phyloP scores from a whole-genome alignment of 1,284 basidiomycete species.

The Mycena sp. region DNA sequence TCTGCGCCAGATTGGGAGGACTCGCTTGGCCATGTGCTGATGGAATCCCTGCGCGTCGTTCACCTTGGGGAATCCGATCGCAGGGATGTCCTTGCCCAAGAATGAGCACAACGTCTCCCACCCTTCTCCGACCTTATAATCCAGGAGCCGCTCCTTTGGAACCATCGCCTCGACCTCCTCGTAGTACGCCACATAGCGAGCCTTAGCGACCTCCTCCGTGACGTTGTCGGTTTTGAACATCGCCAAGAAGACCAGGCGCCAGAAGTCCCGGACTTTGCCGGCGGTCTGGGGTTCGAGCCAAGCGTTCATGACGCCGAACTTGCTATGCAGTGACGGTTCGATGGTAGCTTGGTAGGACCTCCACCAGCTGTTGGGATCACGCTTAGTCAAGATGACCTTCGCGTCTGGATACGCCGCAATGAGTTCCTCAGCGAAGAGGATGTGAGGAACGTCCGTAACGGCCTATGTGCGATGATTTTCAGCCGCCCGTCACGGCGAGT shows the following conservation, averaged over 20 bases:
- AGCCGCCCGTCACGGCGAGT: background rate
- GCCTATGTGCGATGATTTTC: background rate
- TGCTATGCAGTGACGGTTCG: background rate
- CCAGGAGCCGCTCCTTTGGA: constrained; percentile 1
- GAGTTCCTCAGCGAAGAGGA: constrained; percentile 12
- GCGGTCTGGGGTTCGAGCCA: background rate
- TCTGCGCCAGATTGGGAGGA: background rate
- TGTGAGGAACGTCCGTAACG: constrained; percentile 12
- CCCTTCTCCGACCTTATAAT: background rate
- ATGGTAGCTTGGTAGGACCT: background rate
- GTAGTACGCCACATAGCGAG: background rate
- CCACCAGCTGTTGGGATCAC: constrained; percentile 11
- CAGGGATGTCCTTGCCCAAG: constrained; percentile 1
- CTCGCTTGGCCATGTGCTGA: background rate
- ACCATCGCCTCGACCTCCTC: background rate
- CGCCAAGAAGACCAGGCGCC: background rate
- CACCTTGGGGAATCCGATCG: background rate
- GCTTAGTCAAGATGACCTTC: constrained; percentile 17
- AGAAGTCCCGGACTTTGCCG: background rate
- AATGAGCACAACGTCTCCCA: constrained; percentile 5
- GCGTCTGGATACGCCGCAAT: constrained; percentile 18
- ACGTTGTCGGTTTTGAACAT: background rate
- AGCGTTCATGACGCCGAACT: background rate
- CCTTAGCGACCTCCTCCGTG: background rate
- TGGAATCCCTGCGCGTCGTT: constrained; percentile 3